These are phyloP conservation scores for Alternaria sp. DNA, from an alignment of 2,329 filamentous ascomycete species.

Conservation along the genomic window DNA sequence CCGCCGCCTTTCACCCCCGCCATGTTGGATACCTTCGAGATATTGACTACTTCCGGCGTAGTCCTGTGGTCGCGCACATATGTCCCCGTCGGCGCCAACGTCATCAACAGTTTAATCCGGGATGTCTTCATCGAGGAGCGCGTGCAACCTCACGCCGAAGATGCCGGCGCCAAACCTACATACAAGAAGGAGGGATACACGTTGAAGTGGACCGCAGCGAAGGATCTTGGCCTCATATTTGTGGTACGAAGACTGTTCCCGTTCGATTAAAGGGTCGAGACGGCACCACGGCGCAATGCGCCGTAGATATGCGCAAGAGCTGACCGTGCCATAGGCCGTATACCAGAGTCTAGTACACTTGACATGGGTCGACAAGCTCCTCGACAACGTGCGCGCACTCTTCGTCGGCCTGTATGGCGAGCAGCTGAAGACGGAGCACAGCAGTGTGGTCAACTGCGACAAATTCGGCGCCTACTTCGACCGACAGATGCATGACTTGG, in stretches of 20 bases:
- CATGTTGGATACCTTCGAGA: conserved; percentile 97
- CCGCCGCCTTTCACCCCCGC: conserved; percentile 3
- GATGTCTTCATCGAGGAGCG: conserved; percentile 99
- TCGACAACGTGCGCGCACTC: conserved; percentile 92
- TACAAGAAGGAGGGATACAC: conserved; percentile 95
- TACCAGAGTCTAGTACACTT: conserved; percentile 95
- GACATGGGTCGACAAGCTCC: conserved; percentile 94
- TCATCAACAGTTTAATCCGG: conserved; percentile 93
- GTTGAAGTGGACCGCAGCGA: conserved; percentile 89
- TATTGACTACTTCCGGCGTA: conserved; percentile 92
- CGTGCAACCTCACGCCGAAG: conserved; percentile 65
- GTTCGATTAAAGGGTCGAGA: neutral
- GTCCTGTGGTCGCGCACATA: conserved; percentile 95
- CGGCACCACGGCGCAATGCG: neutral
- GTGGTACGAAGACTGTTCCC: conserved; percentile 65
- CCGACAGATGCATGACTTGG: conserved; percentile 85
- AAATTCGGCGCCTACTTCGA: conserved; percentile 92
- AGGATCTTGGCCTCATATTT: conserved; percentile 94
- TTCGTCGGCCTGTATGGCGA: conserved; percentile 91
- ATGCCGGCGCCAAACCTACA: conserved; percentile 69
- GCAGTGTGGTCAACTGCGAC: conserved; percentile 76
- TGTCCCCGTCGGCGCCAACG: conserved; percentile 75
- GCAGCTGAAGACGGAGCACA: conserved; percentile 81
- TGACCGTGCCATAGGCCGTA: conserved; percentile 70
- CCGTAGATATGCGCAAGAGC: neutral